phyloP scores from a whole-genome alignment of 2,329 filamentous ascomycete genomes.

The Phaeoacremonium minimum region DNA sequence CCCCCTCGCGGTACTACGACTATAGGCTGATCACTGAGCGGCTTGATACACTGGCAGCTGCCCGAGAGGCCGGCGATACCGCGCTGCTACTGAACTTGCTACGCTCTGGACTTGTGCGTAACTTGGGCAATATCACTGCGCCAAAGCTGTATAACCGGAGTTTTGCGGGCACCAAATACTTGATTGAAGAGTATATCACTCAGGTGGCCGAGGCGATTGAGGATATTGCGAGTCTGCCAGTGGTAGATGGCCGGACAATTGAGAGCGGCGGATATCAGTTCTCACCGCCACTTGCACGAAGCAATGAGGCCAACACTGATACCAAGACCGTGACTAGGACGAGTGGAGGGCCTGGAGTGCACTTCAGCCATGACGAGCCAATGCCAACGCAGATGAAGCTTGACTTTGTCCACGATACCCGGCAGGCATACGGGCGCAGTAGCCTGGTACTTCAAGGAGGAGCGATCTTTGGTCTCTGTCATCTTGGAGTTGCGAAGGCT shows the following conservation, averaged over 20 bases:
- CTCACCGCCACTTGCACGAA: background rate
- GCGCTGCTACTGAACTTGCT: constrained; percentile 74
- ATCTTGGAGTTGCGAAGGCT: constrained; percentile 86
- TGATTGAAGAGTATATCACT: constrained; percentile 88
- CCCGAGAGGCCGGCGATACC: constrained; percentile 60
- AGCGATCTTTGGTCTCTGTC: constrained; percentile 86
- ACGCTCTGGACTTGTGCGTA: constrained; percentile 74
- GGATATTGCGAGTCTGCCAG: constrained; percentile 64
- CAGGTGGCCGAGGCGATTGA: constrained; percentile 78
- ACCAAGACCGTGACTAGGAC: constrained; percentile 2
- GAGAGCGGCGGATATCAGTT: background rate
- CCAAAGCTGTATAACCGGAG: constrained; percentile 78
- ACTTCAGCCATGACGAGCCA: constrained; percentile 1
- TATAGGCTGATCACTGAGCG: constrained; percentile 79
- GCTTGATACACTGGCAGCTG: constrained; percentile 56
- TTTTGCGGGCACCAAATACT: constrained; percentile 81
- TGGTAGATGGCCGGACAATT: constrained; percentile 1
- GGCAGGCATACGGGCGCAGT: constrained; percentile 83
- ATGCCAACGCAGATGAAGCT: constrained; percentile 52
- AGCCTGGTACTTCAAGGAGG: constrained; percentile 86
- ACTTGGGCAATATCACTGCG: constrained; percentile 85
- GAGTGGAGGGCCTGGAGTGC: background rate
- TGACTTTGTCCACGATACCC: constrained; percentile 80
- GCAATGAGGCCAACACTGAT: constrained; percentile 1
- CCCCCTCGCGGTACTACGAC: constrained; percentile 78